Evolutionary conservation across 257 asterid species (phyloP), one percentile per base, ranked within the genome.

Genomic region (Thymus mandschuricus): DNA sequence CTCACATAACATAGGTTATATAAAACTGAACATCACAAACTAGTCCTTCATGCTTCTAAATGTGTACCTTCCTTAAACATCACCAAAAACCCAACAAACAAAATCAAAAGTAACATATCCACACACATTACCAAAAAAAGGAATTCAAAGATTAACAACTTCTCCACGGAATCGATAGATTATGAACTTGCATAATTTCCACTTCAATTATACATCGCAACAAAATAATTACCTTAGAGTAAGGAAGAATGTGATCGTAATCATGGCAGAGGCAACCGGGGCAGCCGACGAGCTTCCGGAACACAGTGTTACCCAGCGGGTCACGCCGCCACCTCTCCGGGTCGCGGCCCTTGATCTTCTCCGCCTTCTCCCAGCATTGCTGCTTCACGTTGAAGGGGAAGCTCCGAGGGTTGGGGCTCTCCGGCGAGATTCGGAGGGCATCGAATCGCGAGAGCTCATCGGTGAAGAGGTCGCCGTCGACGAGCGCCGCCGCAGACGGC

Each of bases 181-280:
- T 1, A 3, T n/a, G 8, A 15, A 40, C 11, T 41, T 27, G 21
- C 8, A 44, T 31, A 8, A 64, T 6, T 11, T 62, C 15, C 1
- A 29, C 29, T 5, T 5, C 3, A 8, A 28, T 6, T 11, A 6
- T 11, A 2, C 0, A 45, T 11, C 3, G 5, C 10, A 60, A 77
- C 60, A 52, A 56, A 49, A 15, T 0, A 5, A 6, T 8, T 35
- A 78, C 81, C 85, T 91, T 94, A 29, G 98, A 94, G 80, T 86
- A 94, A 64, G 98, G 98, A 73, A 89, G 10, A 69, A 94, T 91
- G 82, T 91, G 99, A 79, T 94, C 99, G 79, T 91, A 91, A 73
- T 94, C 98, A 77, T 94, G 96, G 84, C 98, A 94, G 55, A 94
- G 85, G 79, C 98, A 94, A 79, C 98, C 97, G 30, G 96, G 88